phyloP scores from a whole-genome alignment of 1,284 basidiomycete genomes.

The Ganoderma leucocontextum region DNA sequence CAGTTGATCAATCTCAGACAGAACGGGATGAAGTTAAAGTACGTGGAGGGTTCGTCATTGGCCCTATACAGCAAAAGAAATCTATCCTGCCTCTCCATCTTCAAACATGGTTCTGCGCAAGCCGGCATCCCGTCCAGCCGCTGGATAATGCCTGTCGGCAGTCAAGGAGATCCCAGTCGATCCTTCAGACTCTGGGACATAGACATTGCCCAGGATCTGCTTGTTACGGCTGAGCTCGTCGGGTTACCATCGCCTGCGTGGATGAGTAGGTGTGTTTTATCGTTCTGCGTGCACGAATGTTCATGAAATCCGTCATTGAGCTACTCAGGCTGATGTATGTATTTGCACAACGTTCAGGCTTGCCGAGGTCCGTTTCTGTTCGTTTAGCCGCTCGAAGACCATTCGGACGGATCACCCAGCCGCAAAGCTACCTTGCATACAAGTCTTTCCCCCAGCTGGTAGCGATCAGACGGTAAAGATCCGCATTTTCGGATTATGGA shows the following conservation, averaged over 20 bases:
- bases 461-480: neutral
- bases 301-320: too few relatives aligned
- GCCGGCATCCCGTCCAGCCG: neutral
- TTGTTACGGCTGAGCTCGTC: neutral
- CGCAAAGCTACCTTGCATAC: neutral
- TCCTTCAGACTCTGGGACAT: neutral
- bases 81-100: neutral
- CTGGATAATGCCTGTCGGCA: neutral
- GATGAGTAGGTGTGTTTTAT: neutral
- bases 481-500: neutral
- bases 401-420: neutral
- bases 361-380: neutral
- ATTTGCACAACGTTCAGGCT: too few relatives aligned
- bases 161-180: neutral
- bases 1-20: neutral
- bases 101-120: neutral
- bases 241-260: too few relatives aligned
- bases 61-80: neutral
- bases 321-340: too few relatives aligned
- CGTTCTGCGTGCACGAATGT: too few relatives aligned
- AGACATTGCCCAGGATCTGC: neutral
- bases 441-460: neutral
- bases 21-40: neutral
- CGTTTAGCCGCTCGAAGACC: neutral
- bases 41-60: neutral